phyloP scores from a whole-genome alignment of 305 asterid species.

The Plantago coronopus region DNA sequence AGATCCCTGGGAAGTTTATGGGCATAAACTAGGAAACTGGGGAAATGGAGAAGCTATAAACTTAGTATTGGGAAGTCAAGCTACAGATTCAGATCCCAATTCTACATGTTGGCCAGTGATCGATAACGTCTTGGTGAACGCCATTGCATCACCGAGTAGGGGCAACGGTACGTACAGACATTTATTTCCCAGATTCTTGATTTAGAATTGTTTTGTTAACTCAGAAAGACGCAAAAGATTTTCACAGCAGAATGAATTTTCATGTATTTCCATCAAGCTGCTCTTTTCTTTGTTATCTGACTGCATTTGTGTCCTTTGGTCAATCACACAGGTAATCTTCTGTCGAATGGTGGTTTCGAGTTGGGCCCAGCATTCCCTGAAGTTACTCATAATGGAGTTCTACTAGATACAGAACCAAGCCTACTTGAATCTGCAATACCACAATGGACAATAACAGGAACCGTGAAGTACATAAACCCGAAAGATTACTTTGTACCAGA shows the following conservation, averaged over 20 bases:
- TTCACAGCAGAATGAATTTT: too few relatives aligned
- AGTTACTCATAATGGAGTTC: slow-evolving; percentile 35
- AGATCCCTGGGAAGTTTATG: slow-evolving; percentile 49
- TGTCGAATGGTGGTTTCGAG: slow-evolving; percentile 63
- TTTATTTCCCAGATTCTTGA: slow-evolving; percentile 5
- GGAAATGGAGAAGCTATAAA: slow-evolving; percentile 45
- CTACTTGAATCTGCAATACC: slow-evolving; percentile 47
- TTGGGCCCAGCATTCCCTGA: slow-evolving; percentile 52
- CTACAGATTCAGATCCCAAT: slow-evolving; percentile 33
- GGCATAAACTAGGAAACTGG: slow-evolving; percentile 50
- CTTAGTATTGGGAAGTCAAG: slow-evolving; percentile 45
- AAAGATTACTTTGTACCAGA: slow-evolving; percentile 42
- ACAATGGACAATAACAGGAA: slow-evolving; percentile 55
- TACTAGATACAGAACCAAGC: slow-evolving; percentile 55
- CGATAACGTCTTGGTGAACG: slow-evolving; percentile 36
- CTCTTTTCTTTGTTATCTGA: too few relatives aligned
- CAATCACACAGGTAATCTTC: slow-evolving; percentile 36
- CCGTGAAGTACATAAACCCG: slow-evolving; percentile 52
- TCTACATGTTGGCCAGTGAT: slow-evolving; percentile 63
- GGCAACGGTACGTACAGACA: slow-evolving; percentile 26
- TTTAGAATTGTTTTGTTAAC: background rate
- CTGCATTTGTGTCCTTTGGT: slow-evolving; percentile 2
- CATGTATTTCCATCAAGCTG: too few relatives aligned
- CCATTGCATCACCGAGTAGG: slow-evolving; percentile 27
- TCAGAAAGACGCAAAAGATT: background rate